Conservation (phyloP, 139 green algal species). For the Diplosphaera chodatii region DNA sequence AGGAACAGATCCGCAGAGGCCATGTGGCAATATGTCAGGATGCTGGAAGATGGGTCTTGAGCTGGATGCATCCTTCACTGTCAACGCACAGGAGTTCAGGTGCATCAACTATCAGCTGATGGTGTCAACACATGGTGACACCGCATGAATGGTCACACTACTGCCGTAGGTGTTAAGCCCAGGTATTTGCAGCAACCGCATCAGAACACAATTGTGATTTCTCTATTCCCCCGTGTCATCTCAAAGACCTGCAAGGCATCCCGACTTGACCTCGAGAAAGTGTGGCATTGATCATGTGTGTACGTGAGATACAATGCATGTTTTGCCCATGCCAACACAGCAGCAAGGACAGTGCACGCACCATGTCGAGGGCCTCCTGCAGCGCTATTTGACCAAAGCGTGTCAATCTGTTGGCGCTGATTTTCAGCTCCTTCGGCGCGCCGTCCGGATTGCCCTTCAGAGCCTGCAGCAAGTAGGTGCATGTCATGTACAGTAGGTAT, state of each 20-base stretch:
- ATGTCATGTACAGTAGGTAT: not conserved
- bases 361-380: constrained; percentile 89
- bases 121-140: too few relatives aligned
- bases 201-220: not conserved
- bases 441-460: constrained; percentile 84
- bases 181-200: not conserved
- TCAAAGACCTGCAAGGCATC: not conserved
- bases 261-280: too few relatives aligned
- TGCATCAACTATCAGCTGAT: too few relatives aligned
- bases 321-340: not conserved
- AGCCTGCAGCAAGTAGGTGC: constrained; percentile 22
- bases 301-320: too few relatives aligned
- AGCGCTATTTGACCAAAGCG: constrained; percentile 89
- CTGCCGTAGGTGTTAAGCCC: not conserved
- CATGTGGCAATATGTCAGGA: too few relatives aligned
- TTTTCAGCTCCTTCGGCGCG: constrained; percentile 72
- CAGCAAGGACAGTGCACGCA: constrained; percentile 46
- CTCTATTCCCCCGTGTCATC: not conserved
- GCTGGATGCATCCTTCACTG: too few relatives aligned
- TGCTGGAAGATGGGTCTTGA: too few relatives aligned
- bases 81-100: too few relatives aligned
- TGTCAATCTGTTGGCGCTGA: constrained; percentile 94
- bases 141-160: not conserved
- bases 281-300: too few relatives aligned
- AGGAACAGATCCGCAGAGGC: too few relatives aligned